A percentile compares a stretch with the other conserved stretches of the same genome.
phyloP scores from a whole-genome alignment of 495 filamentous ascomycete genomes.

The Neurospora africana region DNA sequence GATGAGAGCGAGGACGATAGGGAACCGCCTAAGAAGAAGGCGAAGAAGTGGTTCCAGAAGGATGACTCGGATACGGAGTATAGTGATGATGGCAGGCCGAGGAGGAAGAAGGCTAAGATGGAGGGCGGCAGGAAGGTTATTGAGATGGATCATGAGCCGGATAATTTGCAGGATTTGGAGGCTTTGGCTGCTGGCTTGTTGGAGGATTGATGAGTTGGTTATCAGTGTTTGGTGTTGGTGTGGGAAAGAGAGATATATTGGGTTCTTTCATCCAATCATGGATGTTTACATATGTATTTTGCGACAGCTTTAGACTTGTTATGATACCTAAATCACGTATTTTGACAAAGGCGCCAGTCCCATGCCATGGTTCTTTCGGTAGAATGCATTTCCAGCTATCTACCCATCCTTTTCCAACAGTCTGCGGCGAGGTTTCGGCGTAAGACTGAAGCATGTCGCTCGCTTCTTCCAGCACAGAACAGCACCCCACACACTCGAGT shows the following conservation, averaged over 20 bases:
- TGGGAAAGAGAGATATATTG: not conserved
- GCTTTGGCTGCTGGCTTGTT: conserved; percentile 75
- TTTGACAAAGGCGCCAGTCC: not conserved
- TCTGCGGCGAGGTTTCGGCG: too few species aligned
- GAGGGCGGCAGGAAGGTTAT: conserved; percentile 40
- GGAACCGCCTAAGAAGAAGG: conserved; percentile 33
- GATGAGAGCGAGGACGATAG: conserved; percentile 21
- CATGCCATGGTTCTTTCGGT: too few species aligned
- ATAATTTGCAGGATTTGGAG: conserved; percentile 85
- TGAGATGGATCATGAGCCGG: conserved; percentile 52
- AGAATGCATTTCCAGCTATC: too few species aligned
- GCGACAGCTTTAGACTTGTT: not conserved
- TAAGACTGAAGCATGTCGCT: too few species aligned
- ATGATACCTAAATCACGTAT: not conserved
- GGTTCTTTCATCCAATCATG: not conserved
- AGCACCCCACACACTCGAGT: not conserved
- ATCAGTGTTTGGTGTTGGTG: not conserved
- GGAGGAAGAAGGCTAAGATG: conserved; percentile 32
- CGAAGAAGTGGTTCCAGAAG: conserved; percentile 39
- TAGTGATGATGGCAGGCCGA: conserved; percentile 27
- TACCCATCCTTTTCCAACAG: too few species aligned
- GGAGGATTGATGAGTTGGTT: conserved; percentile 29
- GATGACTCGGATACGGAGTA: conserved; percentile 34
- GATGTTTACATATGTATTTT: not conserved
- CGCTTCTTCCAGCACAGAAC: not conserved